Percentiles rank a stretch among this genome's conserved stretches.
Conservation (phyloP, 169 alveolate genomes). For the Besnoitia besnoiti region DNA sequence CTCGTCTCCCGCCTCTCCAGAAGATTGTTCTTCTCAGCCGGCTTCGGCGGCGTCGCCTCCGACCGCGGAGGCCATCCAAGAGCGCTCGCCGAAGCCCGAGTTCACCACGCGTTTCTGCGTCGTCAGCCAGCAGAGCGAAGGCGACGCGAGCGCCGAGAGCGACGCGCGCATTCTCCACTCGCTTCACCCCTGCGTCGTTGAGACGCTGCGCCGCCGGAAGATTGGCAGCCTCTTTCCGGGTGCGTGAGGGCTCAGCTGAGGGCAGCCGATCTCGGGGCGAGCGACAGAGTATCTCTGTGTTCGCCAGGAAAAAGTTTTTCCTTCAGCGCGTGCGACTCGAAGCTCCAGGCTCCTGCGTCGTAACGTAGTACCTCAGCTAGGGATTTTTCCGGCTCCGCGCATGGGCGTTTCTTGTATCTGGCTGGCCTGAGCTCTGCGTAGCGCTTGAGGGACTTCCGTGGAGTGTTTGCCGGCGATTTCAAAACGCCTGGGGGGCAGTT, state of each 20-base stretch:
- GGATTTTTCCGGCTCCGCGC: no score
- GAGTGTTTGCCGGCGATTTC: no score
- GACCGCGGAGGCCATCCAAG: not conserved
- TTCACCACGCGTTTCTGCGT: not conserved
- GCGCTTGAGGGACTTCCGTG: no score
- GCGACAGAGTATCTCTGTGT: no score
- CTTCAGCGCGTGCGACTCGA: no score
- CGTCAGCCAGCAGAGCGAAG: not conserved
- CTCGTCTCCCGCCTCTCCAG: not conserved
- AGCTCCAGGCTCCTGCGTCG: no score
- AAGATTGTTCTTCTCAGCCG: not conserved
- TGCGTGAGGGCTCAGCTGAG: not conserved
- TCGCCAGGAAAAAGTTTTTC: no score
- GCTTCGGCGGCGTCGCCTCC: not conserved
- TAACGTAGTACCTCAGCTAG: no score
- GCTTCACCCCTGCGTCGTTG: not conserved
- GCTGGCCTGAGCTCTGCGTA: no score
- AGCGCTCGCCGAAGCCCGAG: not conserved
- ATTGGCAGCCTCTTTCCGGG: not conserved
- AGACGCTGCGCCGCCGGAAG: not conserved
- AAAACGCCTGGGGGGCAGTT: no score
- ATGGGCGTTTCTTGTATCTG: no score
- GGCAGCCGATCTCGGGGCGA: no score
- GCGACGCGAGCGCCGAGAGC: not conserved
- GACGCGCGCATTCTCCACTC: not conserved